A percentile compares a stretch with the other conserved stretches of the same genome.
phyloP scores from a whole-genome alignment of 1,139 yeast genomes.

The Suhomyces guaymorum region DNA sequence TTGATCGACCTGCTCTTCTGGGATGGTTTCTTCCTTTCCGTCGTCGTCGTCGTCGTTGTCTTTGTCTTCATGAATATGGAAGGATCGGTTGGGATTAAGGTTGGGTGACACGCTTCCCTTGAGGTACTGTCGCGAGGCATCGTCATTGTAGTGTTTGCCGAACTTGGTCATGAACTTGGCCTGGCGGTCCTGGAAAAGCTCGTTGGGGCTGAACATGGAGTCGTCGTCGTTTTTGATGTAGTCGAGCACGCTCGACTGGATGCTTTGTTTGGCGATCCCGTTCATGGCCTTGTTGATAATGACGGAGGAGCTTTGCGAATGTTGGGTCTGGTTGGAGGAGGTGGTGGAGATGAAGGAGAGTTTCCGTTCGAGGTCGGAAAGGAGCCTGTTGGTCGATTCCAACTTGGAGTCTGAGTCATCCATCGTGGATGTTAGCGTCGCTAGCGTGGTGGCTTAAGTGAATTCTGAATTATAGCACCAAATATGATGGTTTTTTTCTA shows the following conservation, averaged over 20 bases:
- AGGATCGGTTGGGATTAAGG: conserved; percentile 10
- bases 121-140: conserved; percentile 13
- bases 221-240: conserved; percentile 28
- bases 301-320: conserved; percentile 30
- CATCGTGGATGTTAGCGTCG: conserved; percentile 6
- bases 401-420: conserved; percentile 15
- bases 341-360: conserved; percentile 30
- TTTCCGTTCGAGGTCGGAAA: conserved; percentile 36
- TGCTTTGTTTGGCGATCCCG: conserved; percentile 34
- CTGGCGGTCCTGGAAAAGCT: conserved; percentile 40
- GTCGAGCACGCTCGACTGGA: conserved; percentile 33
- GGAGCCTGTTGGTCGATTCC: conserved; percentile 27
- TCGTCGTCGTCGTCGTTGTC: conserved; percentile 19
- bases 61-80: conserved; percentile 12
- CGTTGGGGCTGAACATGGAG: conserved; percentile 35
- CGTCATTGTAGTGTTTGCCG: conserved; percentile 28
- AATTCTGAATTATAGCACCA: no score
- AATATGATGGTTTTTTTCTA: no score
- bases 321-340: conserved; percentile 29
- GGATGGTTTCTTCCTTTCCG: conserved; percentile 10
- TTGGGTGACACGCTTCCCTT: conserved; percentile 9
- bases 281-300: conserved; percentile 29
- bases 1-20: no score
- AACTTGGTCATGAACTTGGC: conserved; percentile 34
- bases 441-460: no score